phyloP scores from a whole-genome alignment of 768 basidiomycete genomes.

The Mycena metata region DNA sequence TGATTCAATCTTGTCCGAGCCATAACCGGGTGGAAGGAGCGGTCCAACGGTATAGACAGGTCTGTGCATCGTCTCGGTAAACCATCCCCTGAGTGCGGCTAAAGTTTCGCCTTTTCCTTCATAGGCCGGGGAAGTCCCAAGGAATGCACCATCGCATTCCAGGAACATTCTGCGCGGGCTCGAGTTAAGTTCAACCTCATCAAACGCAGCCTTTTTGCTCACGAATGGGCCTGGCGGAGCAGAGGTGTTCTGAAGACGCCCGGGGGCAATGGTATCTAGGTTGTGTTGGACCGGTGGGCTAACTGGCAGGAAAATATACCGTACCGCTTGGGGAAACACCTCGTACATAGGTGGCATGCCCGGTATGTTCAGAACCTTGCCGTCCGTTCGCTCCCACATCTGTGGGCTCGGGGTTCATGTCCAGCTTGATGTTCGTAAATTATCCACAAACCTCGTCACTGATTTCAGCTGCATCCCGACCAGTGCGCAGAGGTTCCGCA shows the following conservation, averaged over 20 bases:
- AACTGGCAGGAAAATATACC: too few species aligned
- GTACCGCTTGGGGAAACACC: conserved; percentile 2
- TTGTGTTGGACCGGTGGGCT: too few species aligned
- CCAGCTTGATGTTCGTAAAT: not conserved
- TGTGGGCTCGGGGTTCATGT: not conserved
- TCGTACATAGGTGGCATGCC: conserved; percentile 28
- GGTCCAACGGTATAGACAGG: conserved; percentile 20
- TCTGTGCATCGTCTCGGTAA: not conserved
- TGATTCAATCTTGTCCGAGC: not conserved
- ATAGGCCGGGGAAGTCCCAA: not conserved
- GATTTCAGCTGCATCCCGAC: not conserved
- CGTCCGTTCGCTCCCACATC: conserved; percentile 13
- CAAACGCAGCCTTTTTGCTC: not conserved
- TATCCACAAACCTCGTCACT: conserved; percentile 7
- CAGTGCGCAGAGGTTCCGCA: conserved; percentile 5
- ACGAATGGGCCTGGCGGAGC: not conserved
- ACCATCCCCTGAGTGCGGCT: conserved; percentile 7
- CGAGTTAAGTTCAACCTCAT: too few species aligned
- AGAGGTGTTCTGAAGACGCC: not conserved
- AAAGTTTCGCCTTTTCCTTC: conserved; percentile 13
- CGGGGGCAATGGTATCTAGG: too few species aligned
- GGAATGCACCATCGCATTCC: conserved; percentile 2
- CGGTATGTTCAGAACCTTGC: conserved; percentile 9
- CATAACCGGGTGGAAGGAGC: conserved; percentile 15
- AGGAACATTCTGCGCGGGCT: not conserved